Base-by-base conservation (phyloP, 352 stramenopile species). In the Elongisporangium prolatum region DNA sequence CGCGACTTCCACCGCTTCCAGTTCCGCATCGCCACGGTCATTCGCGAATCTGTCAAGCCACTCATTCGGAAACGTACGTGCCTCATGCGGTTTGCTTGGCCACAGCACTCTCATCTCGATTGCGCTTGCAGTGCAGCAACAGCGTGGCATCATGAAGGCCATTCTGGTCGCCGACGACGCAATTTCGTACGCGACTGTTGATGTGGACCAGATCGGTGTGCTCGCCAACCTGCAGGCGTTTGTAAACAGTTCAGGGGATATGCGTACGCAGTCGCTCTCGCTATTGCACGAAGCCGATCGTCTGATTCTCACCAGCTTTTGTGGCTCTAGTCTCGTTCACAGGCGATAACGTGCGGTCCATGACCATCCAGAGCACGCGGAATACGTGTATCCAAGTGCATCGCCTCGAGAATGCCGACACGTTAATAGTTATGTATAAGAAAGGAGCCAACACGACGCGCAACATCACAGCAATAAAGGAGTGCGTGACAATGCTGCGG, bases 1-100 rank as follows among this genome's bases (percentile, higher is more conserved):
- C 91, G 89, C 47, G 88, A 96, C 65, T 97, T 97, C 60, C 77
- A 95, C 48, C 81, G 83, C 21, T 97, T 97, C 67, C 79, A 97
- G 58, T 89, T 90, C 63, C 76, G 85, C 54, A 93, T 97, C 57
- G 67, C 74, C 21, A 79, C 67, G 22, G 83, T 96, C 38, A 82
- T 97, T 34, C 85, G 84, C 24, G 84, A 95, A 17, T 84, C 89
- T 0, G 77, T 93, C 22, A 88, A 91, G 57, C 88, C 86, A 5
- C 84, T 97, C 25, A 70, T 97, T 57, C 67, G 74, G 37, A 93
- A 95, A 67, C 72, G 88, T 90, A 76, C 62, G 81, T 68, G 18
- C 18, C 2, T 21, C 14, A 34, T 16, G 25, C 4, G 10, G 10
- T 25, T 24, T 18, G 7, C 4, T 20, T 51, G 21, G 49, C 14